These are phyloP conservation scores for Aegilops sharonensis DNA, from an alignment of 176 grass and related monocot species.

Conservation along the genomic window DNA sequence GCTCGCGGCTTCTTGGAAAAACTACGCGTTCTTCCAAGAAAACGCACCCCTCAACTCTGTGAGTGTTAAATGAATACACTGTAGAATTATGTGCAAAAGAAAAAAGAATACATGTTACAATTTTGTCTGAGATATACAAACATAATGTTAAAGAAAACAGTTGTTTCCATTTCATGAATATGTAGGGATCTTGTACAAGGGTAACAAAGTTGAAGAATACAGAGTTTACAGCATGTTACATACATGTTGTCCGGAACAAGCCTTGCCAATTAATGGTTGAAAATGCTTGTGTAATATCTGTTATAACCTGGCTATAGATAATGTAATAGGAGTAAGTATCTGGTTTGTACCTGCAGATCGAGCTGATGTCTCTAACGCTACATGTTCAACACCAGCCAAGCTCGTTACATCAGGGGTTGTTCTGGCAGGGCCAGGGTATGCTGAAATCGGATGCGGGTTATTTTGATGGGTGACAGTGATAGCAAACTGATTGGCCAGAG, in stretches of 20 bases:
- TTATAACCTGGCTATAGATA: not conserved
- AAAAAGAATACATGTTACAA: no score
- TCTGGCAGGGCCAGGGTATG: not conserved
- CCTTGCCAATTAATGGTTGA: not conserved
- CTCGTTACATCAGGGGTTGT: not conserved
- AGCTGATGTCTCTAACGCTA: not conserved
- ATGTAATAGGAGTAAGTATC: not conserved
- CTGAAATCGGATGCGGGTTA: not conserved
- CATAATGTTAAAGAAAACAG: not conserved
- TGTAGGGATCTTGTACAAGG: not conserved
- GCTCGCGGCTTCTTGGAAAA: not conserved
- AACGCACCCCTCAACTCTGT: no score
- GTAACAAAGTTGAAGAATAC: not conserved
- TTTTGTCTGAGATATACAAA: no score
- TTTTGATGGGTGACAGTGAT: not conserved
- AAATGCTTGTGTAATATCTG: not conserved
- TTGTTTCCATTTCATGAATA: not conserved
- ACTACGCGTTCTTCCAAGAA: not conserved
- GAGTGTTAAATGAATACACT: no score
- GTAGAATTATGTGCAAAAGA: no score
- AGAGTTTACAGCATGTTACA: not conserved
- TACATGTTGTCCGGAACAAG: not conserved
- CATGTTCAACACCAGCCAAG: not conserved
- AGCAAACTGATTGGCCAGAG: not conserved
- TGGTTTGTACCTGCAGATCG: not conserved